Evolutionary conservation across 176 grass and related monocot species (phyloP), one percentile per base, ranked within the genome.

Genomic region (Rhynchospora breviuscula): DNA sequence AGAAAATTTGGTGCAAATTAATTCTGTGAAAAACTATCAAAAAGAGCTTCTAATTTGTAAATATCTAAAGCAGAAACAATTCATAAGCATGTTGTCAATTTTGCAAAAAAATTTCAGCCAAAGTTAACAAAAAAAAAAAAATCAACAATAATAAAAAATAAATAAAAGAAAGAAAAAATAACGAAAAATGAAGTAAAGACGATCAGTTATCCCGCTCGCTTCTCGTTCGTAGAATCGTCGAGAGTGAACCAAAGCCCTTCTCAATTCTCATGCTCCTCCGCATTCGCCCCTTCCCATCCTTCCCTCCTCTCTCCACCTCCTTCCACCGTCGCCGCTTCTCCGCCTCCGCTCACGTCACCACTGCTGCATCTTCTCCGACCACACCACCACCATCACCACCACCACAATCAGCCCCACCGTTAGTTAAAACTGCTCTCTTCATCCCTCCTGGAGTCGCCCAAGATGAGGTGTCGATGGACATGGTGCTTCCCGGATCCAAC

Each of bases 401-500:
- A 57, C 48, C 1, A 45, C 59, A 54, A n/a, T 15, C 73, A 56
- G 71, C 31, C 14, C 77, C 25, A 54, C 45, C 79, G 1, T 67
- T 88, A 19, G 69, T 88, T 21, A 70, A 77, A 59, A 83, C 84
- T 7, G 89, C 89, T 10, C 91, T 98, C 59, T 98, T 98, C 56
- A 83, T 98, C 22, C 89, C 96, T 9, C 96, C 96, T 4, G 96
- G 92, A 22, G 84, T 98, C 18, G 81, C 84, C 15, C 40, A 31
- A 21, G 88, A 85, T 44, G 87, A 85, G 45, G 80, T 88, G 52
- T 44, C 89, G 46, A 26, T 66, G n/a, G 93, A 95, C 2, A 93
- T 91, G 91, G 79, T 93, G 44, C 85, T 98, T n/a, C 91, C 96
- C 7, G 92, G 89, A 22, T 95, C 96, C 10, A 95, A 98, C 85